Base-by-base conservation (phyloP, 129 eudicot species). In the Calendula officinalis region DNA sequence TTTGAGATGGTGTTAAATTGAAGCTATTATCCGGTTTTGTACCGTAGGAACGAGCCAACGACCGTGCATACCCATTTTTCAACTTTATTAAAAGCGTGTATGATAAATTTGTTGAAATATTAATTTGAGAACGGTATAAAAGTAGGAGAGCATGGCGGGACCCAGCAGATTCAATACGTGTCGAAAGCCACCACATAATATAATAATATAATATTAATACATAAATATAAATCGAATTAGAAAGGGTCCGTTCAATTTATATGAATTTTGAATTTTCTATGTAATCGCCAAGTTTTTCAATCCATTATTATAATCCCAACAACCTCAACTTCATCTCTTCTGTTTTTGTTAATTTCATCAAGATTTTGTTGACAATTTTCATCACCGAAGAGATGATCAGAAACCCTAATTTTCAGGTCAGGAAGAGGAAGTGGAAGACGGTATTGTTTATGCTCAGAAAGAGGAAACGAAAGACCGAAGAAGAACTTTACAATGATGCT, bases 391-490 rank as follows among this genome's bases (percentile, higher is more conserved):
- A 7, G 55, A 73, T 74, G 78, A 66, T 66, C 7, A 58, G 62
- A 74, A 74, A 34, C 78, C 73, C 68, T 57, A 49, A 48, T 66
- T 66, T 58, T 16, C 73, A 57, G 56, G 58, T 53, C 1, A 72
- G 68, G 62, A 74, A 74, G 58, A 58, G 78, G 54, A 74, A 74
- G 78, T 74, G 78, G 78, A 74, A 58, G 22, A 57, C 78, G 47
- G 68, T 74, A 1, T 58, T 66, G 68, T 57, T 74, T 57, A 67
- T 74, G 27, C 78, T 74, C 68, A 32, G 78, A 40, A 73, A 73
- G 30, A 15, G 73, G 35, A 74, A 66, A 42, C 51, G 78, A 66
- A 74, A 58, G 47, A 5, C 5, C 6, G 33, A 64, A 38, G 43
- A 8, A 37, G 17, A 49, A 64, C 70, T 9, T 1, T 35, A 47